phyloP scores from a whole-genome alignment of 2,329 filamentous ascomycete genomes.

The Colletotrichum cuscutae region DNA sequence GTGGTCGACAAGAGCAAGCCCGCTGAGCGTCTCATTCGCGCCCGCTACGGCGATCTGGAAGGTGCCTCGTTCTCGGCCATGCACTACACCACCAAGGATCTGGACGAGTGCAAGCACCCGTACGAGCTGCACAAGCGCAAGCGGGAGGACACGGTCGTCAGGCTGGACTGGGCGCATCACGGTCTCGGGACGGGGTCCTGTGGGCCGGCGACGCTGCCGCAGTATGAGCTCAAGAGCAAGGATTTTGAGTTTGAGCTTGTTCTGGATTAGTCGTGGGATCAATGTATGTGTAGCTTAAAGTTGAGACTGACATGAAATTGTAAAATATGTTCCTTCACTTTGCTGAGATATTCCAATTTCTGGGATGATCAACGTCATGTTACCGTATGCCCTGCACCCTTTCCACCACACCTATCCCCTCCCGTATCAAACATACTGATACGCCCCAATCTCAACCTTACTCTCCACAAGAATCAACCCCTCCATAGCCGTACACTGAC shows the following conservation, averaged over 20 bases:
- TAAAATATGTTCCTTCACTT: not conserved
- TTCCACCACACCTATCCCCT: no score
- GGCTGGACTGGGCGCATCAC: constrained; percentile 71
- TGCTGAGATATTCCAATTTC: no score
- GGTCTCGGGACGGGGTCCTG: constrained; percentile 72
- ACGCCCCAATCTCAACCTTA: constrained; percentile 45
- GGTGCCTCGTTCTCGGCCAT: constrained; percentile 66
- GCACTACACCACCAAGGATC: constrained; percentile 64
- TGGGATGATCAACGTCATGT: not conserved
- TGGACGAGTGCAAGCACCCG: constrained; percentile 67
- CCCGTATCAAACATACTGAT: constrained; percentile 46
- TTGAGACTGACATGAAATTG: not conserved
- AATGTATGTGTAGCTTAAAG: not conserved
- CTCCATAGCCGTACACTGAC: constrained; percentile 45
- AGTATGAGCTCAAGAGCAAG: constrained; percentile 55
- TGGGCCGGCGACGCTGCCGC: constrained; percentile 63
- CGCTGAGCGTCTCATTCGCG: constrained; percentile 49
- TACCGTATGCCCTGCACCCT: no score
- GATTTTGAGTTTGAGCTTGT: constrained; percentile 57
- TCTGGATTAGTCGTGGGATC: constrained; percentile 46
- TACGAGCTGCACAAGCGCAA: constrained; percentile 64
- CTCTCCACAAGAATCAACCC: constrained; percentile 45
- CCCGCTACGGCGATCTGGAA: constrained; percentile 55
- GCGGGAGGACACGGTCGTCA: constrained; percentile 63
- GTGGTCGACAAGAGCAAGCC: not conserved